Conservation (phyloP, 257 asterid genomes). For the Rehmannia glutinosa region DNA sequence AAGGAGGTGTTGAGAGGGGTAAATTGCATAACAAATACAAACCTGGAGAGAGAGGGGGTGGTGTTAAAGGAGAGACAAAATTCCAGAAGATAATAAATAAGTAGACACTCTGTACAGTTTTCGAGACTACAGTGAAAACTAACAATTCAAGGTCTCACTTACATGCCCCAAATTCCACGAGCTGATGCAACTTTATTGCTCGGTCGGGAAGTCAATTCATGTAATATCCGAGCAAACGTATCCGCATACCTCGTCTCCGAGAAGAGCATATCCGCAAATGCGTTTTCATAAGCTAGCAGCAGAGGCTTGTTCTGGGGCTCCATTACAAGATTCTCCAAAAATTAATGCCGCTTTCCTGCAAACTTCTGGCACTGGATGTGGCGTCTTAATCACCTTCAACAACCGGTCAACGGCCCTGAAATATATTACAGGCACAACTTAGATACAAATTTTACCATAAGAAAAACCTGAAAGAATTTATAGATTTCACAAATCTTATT, state of each 20-base stretch:
- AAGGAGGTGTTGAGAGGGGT: too few relatives aligned
- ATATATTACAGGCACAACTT: neutral
- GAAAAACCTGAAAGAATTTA: neutral
- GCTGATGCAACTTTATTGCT: constrained; percentile 69
- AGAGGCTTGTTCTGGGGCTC: constrained; percentile 97
- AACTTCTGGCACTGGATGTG: constrained; percentile 93
- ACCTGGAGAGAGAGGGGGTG: too few relatives aligned
- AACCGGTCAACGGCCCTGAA: constrained; percentile 91
- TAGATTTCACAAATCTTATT: too few relatives aligned
- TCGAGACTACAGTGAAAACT: neutral
- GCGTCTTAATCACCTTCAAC: constrained; percentile 71
- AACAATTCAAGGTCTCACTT: constrained; percentile 1
- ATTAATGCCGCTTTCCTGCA: constrained; percentile 88
- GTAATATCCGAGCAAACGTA: constrained; percentile 79
- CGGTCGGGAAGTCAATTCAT: constrained; percentile 82
- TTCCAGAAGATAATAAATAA: neutral
- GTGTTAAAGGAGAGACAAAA: neutral
- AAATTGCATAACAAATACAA: too few relatives aligned
- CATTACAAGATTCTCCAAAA: constrained; percentile 79
- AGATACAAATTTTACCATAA: neutral
- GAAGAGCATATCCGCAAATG: constrained; percentile 91
- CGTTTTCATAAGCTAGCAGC: constrained; percentile 72
- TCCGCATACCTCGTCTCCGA: constrained; percentile 73
- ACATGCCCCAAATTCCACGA: constrained; percentile 98
- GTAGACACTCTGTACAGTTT: constrained; percentile 4